Conservation (phyloP, 164 flowering plant genomes). For the Stephania yunnanensis region DNA sequence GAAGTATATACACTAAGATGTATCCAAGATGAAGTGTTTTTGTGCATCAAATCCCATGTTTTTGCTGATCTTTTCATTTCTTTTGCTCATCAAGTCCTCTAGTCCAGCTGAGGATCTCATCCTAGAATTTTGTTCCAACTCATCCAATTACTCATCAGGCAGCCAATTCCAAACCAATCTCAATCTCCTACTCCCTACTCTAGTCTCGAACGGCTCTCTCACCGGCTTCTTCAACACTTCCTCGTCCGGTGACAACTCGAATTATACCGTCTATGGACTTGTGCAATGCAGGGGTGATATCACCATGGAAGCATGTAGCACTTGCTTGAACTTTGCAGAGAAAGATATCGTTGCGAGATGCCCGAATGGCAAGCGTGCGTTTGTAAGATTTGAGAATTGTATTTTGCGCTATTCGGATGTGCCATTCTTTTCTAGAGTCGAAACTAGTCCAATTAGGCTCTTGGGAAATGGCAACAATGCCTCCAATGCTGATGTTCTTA, state of each 20-base stretch:
- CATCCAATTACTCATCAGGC: conserved; percentile 9
- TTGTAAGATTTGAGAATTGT: not conserved
- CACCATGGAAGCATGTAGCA: conserved; percentile 2
- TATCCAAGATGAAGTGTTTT: not conserved
- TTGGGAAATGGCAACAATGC: not conserved
- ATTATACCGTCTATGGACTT: conserved; percentile 2
- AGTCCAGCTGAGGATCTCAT: no score
- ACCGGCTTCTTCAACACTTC: not conserved
- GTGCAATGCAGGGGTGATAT: conserved; percentile 6
- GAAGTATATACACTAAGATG: no score
- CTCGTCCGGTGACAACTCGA: not conserved
- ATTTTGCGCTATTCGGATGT: conserved; percentile 2
- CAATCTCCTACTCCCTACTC: not conserved
- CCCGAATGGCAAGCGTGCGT: not conserved
- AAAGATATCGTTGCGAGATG: not conserved
- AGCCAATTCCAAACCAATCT: conserved; percentile 13
- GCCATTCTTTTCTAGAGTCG: not conserved
- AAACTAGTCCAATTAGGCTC: no score
- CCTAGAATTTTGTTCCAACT: conserved; percentile 4
- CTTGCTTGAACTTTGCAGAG: not conserved
- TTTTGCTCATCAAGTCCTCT: no score
- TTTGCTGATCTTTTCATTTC: no score
- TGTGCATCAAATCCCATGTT: no score
- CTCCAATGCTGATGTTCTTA: not conserved
- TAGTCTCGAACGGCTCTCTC: not conserved